Conservation (phyloP, 768 basidiomycete genomes). For the Lanmaoa pseudosensibilis region DNA sequence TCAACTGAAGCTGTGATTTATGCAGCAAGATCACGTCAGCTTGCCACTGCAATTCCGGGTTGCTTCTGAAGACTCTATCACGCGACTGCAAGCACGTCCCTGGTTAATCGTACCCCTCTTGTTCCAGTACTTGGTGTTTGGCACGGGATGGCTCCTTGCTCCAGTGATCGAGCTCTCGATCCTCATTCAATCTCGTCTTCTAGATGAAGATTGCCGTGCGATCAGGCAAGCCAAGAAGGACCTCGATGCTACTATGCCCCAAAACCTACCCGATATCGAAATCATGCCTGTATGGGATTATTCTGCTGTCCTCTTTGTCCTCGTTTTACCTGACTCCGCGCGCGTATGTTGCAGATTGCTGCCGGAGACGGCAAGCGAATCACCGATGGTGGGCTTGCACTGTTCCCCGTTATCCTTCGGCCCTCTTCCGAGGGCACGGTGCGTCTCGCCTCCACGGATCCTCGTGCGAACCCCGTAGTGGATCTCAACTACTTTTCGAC, state of each 20-base stretch:
- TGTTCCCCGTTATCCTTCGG: neutral
- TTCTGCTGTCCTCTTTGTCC: neutral
- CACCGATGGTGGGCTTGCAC: neutral
- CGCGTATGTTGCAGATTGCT: neutral
- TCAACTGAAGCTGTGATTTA: neutral
- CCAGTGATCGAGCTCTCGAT: neutral
- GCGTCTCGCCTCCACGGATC: conserved; percentile 24
- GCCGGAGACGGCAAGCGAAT: neutral
- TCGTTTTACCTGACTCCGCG: neutral
- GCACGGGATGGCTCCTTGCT: neutral
- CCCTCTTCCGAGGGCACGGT: conserved; percentile 18
- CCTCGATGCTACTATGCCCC: neutral
- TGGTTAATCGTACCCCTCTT: neutral
- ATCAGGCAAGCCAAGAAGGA: neutral
- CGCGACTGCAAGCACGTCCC: neutral
- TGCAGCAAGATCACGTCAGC: neutral
- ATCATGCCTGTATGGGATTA: neutral
- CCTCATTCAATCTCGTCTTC: neutral
- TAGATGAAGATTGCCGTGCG: neutral
- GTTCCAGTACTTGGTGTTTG: neutral
- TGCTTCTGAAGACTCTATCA: neutral
- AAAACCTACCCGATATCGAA: neutral
- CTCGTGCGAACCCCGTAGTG: neutral
- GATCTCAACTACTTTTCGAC: conserved; percentile 11
- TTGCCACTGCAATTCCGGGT: neutral